A percentile compares a stretch with the other conserved stretches of the same genome.
Evolutionary conservation across 768 basidiomycete genomes (phyloP).

Genomic region (Pholiota microspora): DNA sequence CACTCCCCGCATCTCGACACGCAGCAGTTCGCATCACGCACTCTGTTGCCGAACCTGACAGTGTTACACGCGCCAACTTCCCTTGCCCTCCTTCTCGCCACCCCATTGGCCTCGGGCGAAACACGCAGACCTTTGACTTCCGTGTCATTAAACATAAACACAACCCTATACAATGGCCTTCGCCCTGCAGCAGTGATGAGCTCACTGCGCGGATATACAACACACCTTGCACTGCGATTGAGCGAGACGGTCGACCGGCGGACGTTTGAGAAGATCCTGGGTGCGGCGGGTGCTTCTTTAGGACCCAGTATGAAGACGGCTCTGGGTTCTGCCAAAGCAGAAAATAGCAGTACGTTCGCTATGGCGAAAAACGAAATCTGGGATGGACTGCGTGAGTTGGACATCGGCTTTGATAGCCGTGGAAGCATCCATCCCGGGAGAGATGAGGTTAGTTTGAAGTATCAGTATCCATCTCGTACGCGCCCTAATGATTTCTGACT

Average conservation of each 20-base stretch:
- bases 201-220: constrained; percentile 28
- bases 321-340: not conserved
- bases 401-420: constrained; percentile 25
- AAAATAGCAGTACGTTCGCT: constrained; percentile 4
- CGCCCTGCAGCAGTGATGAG: constrained; percentile 40
- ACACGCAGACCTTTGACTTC: constrained; percentile 27
- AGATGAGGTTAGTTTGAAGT: constrained; percentile 31
- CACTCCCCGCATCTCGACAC: constrained; percentile 5
- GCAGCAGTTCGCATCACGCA: constrained; percentile 24
- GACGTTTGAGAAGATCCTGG: constrained; percentile 44
- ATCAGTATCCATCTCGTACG: not conserved
- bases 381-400: constrained; percentile 24
- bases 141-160: constrained; percentile 38
- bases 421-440: constrained; percentile 18
- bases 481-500: not conserved
- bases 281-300: constrained; percentile 36
- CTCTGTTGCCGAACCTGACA: constrained; percentile 39
- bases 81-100: constrained; percentile 26
- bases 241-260: constrained; percentile 38
- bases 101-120: constrained; percentile 12
- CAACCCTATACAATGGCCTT: constrained; percentile 44
- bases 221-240: constrained; percentile 33
- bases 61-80: constrained; percentile 36
- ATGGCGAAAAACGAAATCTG: not conserved
- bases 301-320: constrained; percentile 15